Base-by-base conservation (phyloP, 305 asterid genomes). In the Fraxinus ornus region DNA sequence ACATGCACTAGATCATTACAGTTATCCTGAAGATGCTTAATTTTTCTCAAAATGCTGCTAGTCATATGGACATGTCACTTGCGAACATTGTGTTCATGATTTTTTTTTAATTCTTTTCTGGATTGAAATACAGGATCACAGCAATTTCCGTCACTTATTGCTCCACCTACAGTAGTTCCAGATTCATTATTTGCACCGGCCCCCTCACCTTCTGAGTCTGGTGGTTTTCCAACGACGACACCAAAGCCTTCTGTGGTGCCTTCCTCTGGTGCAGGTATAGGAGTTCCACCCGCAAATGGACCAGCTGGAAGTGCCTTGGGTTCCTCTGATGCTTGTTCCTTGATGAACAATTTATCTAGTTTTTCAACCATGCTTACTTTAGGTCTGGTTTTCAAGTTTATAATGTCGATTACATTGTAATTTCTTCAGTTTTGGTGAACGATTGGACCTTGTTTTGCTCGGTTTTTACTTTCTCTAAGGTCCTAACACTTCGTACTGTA, bases 251-350 rank as follows among this genome's bases (percentile, higher is more conserved):
- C 94, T 0, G 90, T 88, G 10, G 91, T 91, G 66, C 97, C 98
- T 44, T 86, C 94, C 10, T 76, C 97, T 3, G 91, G 95, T 28
- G 87, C 88, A 15, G 83, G 35, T 76, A 19, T 82, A 28, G 97
- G 92, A 81, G 85, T 90, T 76, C 92, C 97, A 5, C 97, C 99
- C 17, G 94, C 95, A 22, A 81, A 91, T 79, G 98, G 94, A 28
- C 99, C 99, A 0, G 30, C 80, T 0, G 97, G 97, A 85, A 91
- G 91, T 62, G 57, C 89, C 76, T 68, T 85, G 32, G 93, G 89
- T n/a, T 81, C 91, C 21, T 85, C 91, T 7, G 85, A 75, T 13
- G 85, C 97, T 82, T 74, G 82, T 89, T 88, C 88, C 3, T 81
- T 89, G 85, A 83, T 55, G 82, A 85, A 86, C 80, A 89, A 85